Evolutionary conservation across 352 stramenopile species (phyloP).

Genomic region (Blastocystis sp.): DNA sequence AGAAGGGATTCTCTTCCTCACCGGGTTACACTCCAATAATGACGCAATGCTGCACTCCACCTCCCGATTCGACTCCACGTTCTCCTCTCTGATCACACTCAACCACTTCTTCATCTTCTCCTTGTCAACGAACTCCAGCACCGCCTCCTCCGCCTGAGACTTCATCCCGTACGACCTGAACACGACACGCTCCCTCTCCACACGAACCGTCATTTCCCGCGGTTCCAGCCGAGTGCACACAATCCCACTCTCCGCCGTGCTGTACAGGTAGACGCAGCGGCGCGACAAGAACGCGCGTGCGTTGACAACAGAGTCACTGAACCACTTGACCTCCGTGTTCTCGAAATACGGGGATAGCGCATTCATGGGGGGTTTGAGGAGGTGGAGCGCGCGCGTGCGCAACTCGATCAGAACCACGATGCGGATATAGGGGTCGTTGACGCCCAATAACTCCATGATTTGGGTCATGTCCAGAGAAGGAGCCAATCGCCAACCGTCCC

Average conservation of each 20-base stretch:
- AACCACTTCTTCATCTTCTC: background rate
- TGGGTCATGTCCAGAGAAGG: background rate
- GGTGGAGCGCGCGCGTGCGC: background rate
- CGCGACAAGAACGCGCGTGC: background rate
- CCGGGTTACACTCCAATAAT: background rate
- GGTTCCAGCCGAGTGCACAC: background rate
- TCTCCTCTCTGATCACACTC: background rate
- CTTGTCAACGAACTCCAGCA: background rate
- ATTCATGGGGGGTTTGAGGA: background rate
- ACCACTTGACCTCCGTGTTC: background rate
- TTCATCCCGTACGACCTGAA: background rate
- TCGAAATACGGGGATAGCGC: background rate
- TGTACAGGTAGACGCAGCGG: slow-evolving; percentile 13
- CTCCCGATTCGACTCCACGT: background rate
- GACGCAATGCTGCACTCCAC: background rate
- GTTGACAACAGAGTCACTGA: background rate
- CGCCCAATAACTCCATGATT: background rate
- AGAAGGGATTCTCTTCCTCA: background rate
- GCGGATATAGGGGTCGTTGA: background rate
- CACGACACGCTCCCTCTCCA: background rate
- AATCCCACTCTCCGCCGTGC: background rate
- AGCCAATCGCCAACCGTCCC: background rate
- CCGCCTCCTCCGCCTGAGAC: background rate
- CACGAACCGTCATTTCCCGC: background rate
- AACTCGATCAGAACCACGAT: background rate